Conservation (phyloP, 495 filamentous ascomycete genomes). For the Penicillium argentinense region DNA sequence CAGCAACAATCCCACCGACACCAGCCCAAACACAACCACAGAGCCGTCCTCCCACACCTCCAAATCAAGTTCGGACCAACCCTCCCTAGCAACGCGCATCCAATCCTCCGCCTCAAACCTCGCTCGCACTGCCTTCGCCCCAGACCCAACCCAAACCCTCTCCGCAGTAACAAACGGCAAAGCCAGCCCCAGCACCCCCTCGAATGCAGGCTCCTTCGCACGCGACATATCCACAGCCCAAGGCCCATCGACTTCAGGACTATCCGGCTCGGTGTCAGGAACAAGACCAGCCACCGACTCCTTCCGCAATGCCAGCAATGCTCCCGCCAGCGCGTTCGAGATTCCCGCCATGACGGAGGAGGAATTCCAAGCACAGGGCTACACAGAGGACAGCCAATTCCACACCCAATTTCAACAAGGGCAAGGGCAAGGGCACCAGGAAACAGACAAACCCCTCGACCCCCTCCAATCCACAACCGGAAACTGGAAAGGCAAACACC, state of each 20-base stretch:
- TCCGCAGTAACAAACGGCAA: slow-evolving; percentile 26
- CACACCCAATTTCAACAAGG: background rate
- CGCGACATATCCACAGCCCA: background rate
- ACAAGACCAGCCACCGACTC: background rate
- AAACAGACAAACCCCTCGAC: no score
- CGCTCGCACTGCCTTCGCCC: slow-evolving; percentile 31
- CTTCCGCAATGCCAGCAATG: background rate
- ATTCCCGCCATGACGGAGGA: slow-evolving; percentile 28
- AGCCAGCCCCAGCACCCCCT: slow-evolving; percentile 3
- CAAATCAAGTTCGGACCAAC: no score
- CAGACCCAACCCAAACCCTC: slow-evolving; percentile 28
- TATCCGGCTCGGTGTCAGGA: no score
- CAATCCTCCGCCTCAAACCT: slow-evolving; percentile 39
- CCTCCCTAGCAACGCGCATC: slow-evolving; percentile 37
- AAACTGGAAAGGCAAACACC: slow-evolving; percentile 33
- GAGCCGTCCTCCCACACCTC: slow-evolving; percentile 3
- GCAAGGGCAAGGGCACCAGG: background rate
- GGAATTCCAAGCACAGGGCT: slow-evolving; percentile 29
- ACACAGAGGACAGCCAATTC: background rate
- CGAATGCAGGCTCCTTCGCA: no score
- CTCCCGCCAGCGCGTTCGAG: slow-evolving; percentile 18
- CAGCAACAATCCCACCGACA: background rate
- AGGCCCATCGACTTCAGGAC: no score
- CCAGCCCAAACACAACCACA: background rate
- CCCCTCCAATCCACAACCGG: slow-evolving; percentile 12